Conservation (phyloP, 768 basidiomycete species). For the Rubroboletus satanas region DNA sequence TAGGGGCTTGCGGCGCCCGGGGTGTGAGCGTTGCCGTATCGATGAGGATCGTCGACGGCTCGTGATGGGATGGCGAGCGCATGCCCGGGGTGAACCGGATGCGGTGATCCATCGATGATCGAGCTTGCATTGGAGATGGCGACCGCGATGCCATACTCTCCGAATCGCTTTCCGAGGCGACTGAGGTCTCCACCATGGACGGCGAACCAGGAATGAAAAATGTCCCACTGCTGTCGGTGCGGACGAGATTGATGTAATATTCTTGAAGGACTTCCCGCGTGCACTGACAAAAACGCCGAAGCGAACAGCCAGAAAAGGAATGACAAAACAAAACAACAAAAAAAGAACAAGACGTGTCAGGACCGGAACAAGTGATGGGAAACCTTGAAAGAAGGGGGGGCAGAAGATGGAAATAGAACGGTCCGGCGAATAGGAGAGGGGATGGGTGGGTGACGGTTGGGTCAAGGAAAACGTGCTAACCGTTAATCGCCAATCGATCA, state of each 20-base stretch:
- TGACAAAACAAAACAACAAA: not conserved
- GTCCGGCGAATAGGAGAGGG: slow-evolving; percentile 8
- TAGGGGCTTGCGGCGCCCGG: slow-evolving; percentile 53
- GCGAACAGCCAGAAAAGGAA: not conserved
- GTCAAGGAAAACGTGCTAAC: slow-evolving; percentile 52
- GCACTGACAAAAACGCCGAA: slow-evolving; percentile 49
- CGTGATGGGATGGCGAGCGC: slow-evolving; percentile 26
- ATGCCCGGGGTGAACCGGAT: slow-evolving; percentile 25
- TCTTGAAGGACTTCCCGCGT: slow-evolving; percentile 87
- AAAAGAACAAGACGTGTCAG: slow-evolving; percentile 19
- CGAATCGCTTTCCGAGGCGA: slow-evolving; percentile 51
- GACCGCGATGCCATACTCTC: slow-evolving; percentile 51
- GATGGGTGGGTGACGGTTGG: slow-evolving; percentile 1
- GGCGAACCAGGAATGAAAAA: slow-evolving; percentile 50
- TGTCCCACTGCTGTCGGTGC: slow-evolving; percentile 67
- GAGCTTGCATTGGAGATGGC: slow-evolving; percentile 40
- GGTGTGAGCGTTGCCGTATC: slow-evolving; percentile 38
- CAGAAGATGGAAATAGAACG: not conserved
- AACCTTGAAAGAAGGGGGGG: not conserved
- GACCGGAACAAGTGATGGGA: slow-evolving; percentile 13
- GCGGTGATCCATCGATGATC: slow-evolving; percentile 21
- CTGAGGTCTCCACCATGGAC: slow-evolving; percentile 38
- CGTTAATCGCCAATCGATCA: slow-evolving; percentile 92
- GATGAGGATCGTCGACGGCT: slow-evolving; percentile 37
- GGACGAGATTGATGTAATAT: slow-evolving; percentile 91